Percentiles rank a stretch among this genome's conserved stretches.
These are phyloP conservation scores for Claviceps maximensis DNA, from an alignment of 2,329 filamentous ascomycete genomes.

Conservation along the genomic window DNA sequence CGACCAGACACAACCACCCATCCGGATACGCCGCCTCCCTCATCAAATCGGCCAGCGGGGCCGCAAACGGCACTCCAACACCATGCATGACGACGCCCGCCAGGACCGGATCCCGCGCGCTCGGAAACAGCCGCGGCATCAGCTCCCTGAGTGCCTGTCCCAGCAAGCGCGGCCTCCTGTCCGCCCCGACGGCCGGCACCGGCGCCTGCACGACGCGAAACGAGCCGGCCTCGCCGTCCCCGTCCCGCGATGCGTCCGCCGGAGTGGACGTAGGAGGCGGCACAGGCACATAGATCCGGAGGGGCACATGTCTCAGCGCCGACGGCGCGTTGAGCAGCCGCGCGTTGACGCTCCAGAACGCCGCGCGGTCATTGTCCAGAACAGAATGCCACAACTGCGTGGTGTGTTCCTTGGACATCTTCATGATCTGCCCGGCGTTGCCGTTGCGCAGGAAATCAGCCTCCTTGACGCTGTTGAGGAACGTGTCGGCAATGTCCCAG, in stretches of 20 bases:
- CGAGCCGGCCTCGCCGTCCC: constrained; percentile 27
- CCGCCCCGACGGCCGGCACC: constrained; percentile 35
- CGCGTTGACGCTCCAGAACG: constrained; percentile 62
- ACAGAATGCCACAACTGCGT: constrained; percentile 73
- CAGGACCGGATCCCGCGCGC: constrained; percentile 67
- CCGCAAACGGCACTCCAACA: constrained; percentile 64
- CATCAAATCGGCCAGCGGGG: constrained; percentile 72
- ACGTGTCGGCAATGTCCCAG: constrained; percentile 50
- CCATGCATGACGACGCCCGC: constrained; percentile 81
- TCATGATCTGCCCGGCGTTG: constrained; percentile 82
- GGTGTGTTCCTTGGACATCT: constrained; percentile 70
- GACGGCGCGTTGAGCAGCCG: constrained; percentile 65
- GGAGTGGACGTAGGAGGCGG: not conserved
- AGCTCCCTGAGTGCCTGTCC: constrained; percentile 64
- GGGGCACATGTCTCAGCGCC: constrained; percentile 68
- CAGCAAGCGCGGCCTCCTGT: constrained; percentile 37
- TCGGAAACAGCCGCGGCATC: constrained; percentile 76
- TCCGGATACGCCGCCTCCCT: constrained; percentile 76
- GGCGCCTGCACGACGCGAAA: constrained; percentile 68
- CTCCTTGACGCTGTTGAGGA: constrained; percentile 52
- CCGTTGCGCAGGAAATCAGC: constrained; percentile 83
- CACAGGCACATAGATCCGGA: constrained; percentile 72
- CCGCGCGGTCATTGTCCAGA: constrained; percentile 58
- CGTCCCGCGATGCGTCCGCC: no score
- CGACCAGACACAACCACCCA: constrained; percentile 76